Evolutionary conservation across 805 yeast genomes (phyloP).

Genomic region (Vanderwaltozyma tropicalis): DNA sequence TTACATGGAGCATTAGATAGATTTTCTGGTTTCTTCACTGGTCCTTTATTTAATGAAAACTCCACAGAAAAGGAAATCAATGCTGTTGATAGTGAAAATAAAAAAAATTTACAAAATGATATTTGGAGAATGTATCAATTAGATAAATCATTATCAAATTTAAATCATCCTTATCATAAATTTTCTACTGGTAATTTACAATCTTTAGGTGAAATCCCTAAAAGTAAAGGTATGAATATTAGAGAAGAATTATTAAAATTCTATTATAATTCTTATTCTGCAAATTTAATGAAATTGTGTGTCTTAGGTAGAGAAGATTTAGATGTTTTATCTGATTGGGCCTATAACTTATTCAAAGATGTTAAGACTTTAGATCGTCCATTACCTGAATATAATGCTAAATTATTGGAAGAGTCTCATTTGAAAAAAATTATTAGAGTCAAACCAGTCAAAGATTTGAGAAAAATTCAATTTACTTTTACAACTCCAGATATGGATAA

Average conservation of each 20-base stretch:
- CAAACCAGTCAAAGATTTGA: slow-evolving; percentile 74
- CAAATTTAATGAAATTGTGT: slow-evolving; percentile 82
- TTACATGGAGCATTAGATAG: slow-evolving; percentile 84
- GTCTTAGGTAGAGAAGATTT: slow-evolving; percentile 73
- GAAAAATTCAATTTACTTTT: slow-evolving; percentile 57
- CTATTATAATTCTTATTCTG: slow-evolving; percentile 61
- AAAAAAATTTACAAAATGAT: slow-evolving; percentile 86
- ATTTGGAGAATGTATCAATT: slow-evolving; percentile 81
- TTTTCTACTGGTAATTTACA: slow-evolving; percentile 82
- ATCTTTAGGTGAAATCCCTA: slow-evolving; percentile 65
- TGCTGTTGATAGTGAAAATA: slow-evolving; percentile 94
- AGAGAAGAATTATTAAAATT: slow-evolving; percentile 73
- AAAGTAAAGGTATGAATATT: slow-evolving; percentile 51
- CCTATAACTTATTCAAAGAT: slow-evolving; percentile 49
- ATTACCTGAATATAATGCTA: slow-evolving; percentile 31
- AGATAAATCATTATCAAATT: slow-evolving; percentile 63
- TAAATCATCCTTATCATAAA: slow-evolving; percentile 71
- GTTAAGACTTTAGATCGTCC: slow-evolving; percentile 32
- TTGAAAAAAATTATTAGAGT: slow-evolving; percentile 49
- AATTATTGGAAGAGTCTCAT: slow-evolving; percentile 41
- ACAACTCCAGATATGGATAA: slow-evolving; percentile 67
- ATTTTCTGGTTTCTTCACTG: slow-evolving; percentile 83
- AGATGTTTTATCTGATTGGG: slow-evolving; percentile 64
- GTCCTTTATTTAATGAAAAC: slow-evolving; percentile 61
- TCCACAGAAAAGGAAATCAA: slow-evolving; percentile 87